Evolutionary conservation across 352 stramenopile species (phyloP).

Genomic region (Globisporangium viniferum): DNA sequence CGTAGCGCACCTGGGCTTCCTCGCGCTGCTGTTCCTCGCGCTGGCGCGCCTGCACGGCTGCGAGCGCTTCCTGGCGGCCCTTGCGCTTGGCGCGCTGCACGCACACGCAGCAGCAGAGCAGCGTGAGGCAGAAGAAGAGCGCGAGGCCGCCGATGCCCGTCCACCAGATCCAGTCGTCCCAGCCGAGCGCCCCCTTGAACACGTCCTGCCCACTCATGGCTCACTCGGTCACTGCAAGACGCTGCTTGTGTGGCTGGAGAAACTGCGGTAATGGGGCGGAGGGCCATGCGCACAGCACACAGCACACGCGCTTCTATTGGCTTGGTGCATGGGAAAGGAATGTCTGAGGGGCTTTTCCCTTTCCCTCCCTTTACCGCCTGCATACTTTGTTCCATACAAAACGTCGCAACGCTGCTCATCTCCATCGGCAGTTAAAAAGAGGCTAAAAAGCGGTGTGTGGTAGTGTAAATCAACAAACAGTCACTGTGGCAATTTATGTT

Average conservation of each 20-base stretch:
- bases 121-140: conserved; percentile 62
- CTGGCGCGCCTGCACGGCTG: conserved; percentile 51
- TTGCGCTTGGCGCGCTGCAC: conserved; percentile 78
- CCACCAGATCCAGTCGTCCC: conserved; percentile 85
- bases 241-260: conserved; percentile 1
- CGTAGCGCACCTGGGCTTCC: conserved; percentile 45
- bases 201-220: conserved; percentile 41
- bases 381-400: conserved; percentile 12
- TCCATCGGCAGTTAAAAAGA: background rate
- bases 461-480: background rate
- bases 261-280: background rate
- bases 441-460: background rate
- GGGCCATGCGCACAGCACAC: too few species aligned
- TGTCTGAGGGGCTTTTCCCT: background rate
- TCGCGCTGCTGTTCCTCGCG: conserved; percentile 45
- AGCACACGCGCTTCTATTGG: background rate
- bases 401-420: background rate
- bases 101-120: conserved; percentile 78
- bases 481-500: conserved; percentile 2
- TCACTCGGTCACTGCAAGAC: background rate
- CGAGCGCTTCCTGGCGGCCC: conserved; percentile 61
- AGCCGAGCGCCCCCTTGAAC: conserved; percentile 71
- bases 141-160: conserved; percentile 50
- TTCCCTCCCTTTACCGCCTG: background rate
- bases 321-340: background rate